A percentile compares a stretch with the other conserved stretches of the same genome.
These are phyloP conservation scores for Rubia peregrina DNA, from an alignment of 305 asterid species.

Conservation along the genomic window DNA sequence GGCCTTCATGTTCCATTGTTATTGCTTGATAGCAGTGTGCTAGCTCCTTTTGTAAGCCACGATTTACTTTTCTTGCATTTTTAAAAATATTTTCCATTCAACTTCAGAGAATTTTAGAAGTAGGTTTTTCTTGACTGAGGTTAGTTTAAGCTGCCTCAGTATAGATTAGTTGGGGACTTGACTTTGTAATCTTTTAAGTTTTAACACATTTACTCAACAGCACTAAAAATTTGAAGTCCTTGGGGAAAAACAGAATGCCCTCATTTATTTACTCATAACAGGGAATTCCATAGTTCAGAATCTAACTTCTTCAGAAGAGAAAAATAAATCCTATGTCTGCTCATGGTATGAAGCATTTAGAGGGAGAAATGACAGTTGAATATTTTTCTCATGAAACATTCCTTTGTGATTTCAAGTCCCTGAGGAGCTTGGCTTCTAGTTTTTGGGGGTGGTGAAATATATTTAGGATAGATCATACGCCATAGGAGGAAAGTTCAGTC, in stretches of 20 bases:
- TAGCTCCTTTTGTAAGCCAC: constrained; percentile 83
- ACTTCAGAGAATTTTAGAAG: not conserved
- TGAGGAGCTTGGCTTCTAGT: not conserved
- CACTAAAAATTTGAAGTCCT: not conserved
- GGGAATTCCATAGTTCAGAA: not conserved
- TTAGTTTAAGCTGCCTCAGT: not conserved
- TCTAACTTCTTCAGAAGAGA: not conserved
- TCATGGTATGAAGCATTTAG: not conserved
- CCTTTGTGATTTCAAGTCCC: not conserved
- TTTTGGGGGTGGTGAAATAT: not conserved
- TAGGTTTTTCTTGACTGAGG: not conserved
- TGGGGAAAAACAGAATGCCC: not conserved
- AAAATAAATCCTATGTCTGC: not conserved
- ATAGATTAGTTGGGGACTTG: not conserved
- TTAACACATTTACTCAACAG: not conserved
- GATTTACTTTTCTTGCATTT: not conserved
- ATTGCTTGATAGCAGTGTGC: constrained; percentile 81
- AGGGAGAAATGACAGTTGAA: not conserved
- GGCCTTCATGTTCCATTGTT: constrained; percentile 79
- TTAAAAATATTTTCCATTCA: not conserved
- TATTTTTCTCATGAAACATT: not conserved
- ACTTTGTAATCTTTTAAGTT: not conserved
- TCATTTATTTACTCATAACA: not conserved
- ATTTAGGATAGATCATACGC: not conserved
- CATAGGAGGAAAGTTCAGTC: not conserved